phyloP scores from a whole-genome alignment of 2,329 filamentous ascomycete species.

The Cercospora sesami region DNA sequence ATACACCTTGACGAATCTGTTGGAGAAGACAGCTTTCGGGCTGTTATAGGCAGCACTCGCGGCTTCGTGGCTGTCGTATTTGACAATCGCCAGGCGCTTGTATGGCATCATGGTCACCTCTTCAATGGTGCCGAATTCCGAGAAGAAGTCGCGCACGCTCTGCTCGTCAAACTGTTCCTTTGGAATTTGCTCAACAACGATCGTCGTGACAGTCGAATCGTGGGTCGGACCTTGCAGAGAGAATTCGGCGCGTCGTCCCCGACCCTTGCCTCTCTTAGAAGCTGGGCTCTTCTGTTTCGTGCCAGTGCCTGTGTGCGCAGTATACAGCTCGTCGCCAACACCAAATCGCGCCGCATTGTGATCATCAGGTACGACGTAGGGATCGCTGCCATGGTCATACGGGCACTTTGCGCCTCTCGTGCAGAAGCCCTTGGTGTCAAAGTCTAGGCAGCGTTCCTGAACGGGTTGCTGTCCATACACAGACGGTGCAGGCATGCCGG shows the following conservation, averaged over 20 bases:
- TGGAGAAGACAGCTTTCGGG: constrained; percentile 80
- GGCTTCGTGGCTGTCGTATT: constrained; percentile 64
- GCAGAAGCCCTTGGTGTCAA: constrained; percentile 72
- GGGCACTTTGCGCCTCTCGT: constrained; percentile 65
- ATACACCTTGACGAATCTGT: constrained; percentile 81
- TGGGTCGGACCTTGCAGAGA: constrained; percentile 63
- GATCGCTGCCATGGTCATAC: constrained; percentile 65
- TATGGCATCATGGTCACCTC: constrained; percentile 66
- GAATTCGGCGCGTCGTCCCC: constrained; percentile 56
- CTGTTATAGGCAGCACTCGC: constrained; percentile 72
- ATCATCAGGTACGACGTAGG: constrained; percentile 46
- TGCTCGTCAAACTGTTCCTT: constrained; percentile 68
- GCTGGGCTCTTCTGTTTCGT: constrained; percentile 26
- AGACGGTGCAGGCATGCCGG: constrained; percentile 44
- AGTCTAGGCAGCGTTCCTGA: constrained; percentile 63
- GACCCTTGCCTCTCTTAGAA: constrained; percentile 45
- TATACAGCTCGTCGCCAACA: constrained; percentile 52
- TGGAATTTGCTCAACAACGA: constrained; percentile 78
- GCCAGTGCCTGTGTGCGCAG: constrained; percentile 4
- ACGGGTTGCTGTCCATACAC: not conserved
- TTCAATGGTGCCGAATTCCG: constrained; percentile 66
- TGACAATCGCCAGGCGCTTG: constrained; percentile 68
- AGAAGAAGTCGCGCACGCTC: constrained; percentile 67
- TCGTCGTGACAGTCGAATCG: constrained; percentile 64
- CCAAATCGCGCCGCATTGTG: constrained; percentile 57